Evolutionary conservation across 306 rosid genomes (phyloP).

Genomic region (Cucumis hystrix): DNA sequence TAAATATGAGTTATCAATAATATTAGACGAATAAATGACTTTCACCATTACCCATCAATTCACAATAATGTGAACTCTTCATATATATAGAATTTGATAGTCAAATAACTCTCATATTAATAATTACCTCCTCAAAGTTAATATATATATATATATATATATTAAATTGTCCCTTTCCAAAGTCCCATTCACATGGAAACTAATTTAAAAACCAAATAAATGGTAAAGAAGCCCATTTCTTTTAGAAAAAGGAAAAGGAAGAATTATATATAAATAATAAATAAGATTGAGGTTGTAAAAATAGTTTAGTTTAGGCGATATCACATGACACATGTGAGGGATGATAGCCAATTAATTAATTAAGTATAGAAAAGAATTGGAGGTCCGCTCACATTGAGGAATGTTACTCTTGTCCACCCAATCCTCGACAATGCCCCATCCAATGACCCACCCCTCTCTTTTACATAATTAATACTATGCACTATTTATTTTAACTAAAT

Average conservation of each 20-base stretch:
- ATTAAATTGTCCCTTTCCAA: not conserved
- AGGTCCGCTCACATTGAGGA: slow-evolving; percentile 3
- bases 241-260: not conserved
- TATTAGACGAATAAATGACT: not conserved
- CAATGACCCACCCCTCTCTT: not conserved
- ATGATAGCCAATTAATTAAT: not conserved
- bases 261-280: not conserved
- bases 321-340: slow-evolving; percentile 3
- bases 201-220: not conserved
- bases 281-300: not conserved
- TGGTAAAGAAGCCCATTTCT: not conserved
- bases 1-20: not conserved
- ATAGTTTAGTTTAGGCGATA: not conserved
- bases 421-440: not conserved
- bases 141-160: no score
- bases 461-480: not conserved
- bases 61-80: not conserved
- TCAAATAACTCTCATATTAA: not conserved
- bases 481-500: no score
- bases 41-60: not conserved
- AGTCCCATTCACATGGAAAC: not conserved
- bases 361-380: not conserved
- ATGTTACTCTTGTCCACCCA: slow-evolving; percentile 7
- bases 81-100: not conserved
- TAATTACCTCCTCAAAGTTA: not conserved